Base-by-base conservation (phyloP, 2,329 filamentous ascomycete genomes). In the Colletotrichum viniferum region DNA sequence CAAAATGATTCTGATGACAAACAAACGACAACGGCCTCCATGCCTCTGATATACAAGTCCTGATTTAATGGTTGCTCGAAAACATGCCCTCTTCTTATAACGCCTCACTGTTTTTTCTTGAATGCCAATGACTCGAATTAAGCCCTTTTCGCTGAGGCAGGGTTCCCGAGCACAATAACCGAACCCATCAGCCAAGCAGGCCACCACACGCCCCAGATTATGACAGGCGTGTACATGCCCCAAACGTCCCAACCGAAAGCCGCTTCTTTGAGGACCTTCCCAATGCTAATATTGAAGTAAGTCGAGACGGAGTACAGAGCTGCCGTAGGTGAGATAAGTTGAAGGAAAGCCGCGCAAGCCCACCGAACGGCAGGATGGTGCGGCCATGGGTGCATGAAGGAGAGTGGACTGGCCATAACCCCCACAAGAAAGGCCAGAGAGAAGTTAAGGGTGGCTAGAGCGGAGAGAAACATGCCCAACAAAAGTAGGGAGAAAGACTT, bases 191-290 rank as follows among this genome's bases (percentile, higher is more conserved):
- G 83, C 96, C 96, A 98, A 9, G 95, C 95, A 1, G 96, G 96
- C 94, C 95, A 97, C 96, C 96, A 98, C 58, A 98, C 92, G 82
- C 95, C 94, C 95, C 96, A 98, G n/a, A 98, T 90, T 13, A 97
- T 92, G 21, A 98, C 92, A 75, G 95, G 93, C 2, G 96, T 97
- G 87, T 96, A 97, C 90, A 97, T 92, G 2, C 95, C 95, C 91
- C 94, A 96, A 14, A 98, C 92, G 81, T 95, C 91, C 96, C 96
- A 98, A 0, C 94, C 96, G 82, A 97, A 96, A 7, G 94, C 95
- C 2, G 95, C 94, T 82, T 94, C 90, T 32, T 88, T 89, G 67
- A 98, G 84, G 4, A 97, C 88, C 3, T 90, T 85, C 58, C 87
- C 87, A 2, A 96, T 82, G 6, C 82, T 81, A 1, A 86, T 67